These are phyloP conservation scores for Claviceps sp. DNA, from an alignment of 2,329 filamentous ascomycete genomes.

Conservation along the genomic window DNA sequence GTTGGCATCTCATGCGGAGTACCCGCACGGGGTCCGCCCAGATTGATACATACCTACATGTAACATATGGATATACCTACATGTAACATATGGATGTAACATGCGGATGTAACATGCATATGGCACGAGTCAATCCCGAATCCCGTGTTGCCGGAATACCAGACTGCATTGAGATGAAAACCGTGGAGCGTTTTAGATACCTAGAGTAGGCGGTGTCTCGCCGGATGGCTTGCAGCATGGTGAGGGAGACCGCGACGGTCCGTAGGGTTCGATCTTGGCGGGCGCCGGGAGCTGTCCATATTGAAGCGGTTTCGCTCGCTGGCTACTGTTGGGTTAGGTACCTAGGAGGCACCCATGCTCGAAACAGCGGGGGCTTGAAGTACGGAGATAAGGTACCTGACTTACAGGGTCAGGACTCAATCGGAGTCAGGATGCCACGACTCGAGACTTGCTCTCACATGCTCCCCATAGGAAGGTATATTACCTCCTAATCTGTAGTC, in stretches of 20 bases:
- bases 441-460: constrained; percentile 6
- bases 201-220: not conserved
- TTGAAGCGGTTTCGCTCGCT: not conserved
- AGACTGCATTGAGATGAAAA: not conserved
- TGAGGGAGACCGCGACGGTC: not conserved
- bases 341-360: not conserved
- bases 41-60: too few relatives aligned
- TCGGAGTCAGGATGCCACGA: not conserved
- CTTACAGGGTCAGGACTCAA: not conserved
- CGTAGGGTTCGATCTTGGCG: constrained; percentile 4
- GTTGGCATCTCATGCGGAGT: not conserved
- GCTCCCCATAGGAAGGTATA: too few relatives aligned
- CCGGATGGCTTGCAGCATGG: not conserved
- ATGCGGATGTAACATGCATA: too few relatives aligned
- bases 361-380: constrained; percentile 2
- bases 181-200: not conserved
- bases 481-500: not conserved
- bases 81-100: too few relatives aligned
- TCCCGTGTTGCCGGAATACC: not conserved
- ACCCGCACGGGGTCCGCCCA: too few relatives aligned
- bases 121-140: not conserved
- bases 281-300: constrained; percentile 1
- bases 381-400: not conserved
- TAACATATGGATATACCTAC: too few relatives aligned
- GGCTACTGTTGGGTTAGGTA: not conserved